phyloP scores from a whole-genome alignment of 176 grass and related monocot species.

The Poa pratensis region DNA sequence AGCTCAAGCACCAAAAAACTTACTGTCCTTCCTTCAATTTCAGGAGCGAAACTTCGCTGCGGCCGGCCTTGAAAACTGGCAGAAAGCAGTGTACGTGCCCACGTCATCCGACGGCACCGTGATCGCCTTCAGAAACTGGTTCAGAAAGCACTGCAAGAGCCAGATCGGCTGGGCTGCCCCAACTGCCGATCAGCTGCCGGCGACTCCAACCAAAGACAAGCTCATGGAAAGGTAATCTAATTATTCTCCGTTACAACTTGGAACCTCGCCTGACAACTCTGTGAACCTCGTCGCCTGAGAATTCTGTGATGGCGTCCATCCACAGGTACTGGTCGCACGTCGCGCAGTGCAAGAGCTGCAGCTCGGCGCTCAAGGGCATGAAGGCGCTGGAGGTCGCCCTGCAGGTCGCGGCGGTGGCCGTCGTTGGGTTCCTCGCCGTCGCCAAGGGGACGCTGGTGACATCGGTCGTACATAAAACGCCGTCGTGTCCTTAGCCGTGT shows the following conservation, averaged over 20 bases:
- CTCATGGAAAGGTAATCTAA: slow-evolving; percentile 75
- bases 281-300: not conserved
- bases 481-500: slow-evolving; percentile 46
- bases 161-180: slow-evolving; percentile 63
- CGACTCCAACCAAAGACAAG: slow-evolving; percentile 62
- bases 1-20: not conserved
- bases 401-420: slow-evolving; percentile 58
- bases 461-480: slow-evolving; percentile 39
- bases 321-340: slow-evolving; percentile 95
- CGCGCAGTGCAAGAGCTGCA: slow-evolving; percentile 77
- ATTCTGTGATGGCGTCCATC: not conserved
- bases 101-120: slow-evolving; percentile 79
- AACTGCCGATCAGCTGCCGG: slow-evolving; percentile 47
- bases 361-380: slow-evolving; percentile 55
- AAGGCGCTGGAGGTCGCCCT: slow-evolving; percentile 60
- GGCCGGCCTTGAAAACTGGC: slow-evolving; percentile 63
- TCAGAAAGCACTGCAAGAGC: slow-evolving; percentile 70
- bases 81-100: slow-evolving; percentile 72
- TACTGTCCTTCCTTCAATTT: not conserved
- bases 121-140: slow-evolving; percentile 89
- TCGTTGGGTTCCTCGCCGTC: slow-evolving; percentile 59
- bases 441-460: slow-evolving; percentile 46
- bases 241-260: not conserved
- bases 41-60: slow-evolving; percentile 73
- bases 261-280: not conserved